Base-by-base conservation (phyloP, 2,329 filamentous ascomycete genomes). In the Paraconiothyrium brasiliense region DNA sequence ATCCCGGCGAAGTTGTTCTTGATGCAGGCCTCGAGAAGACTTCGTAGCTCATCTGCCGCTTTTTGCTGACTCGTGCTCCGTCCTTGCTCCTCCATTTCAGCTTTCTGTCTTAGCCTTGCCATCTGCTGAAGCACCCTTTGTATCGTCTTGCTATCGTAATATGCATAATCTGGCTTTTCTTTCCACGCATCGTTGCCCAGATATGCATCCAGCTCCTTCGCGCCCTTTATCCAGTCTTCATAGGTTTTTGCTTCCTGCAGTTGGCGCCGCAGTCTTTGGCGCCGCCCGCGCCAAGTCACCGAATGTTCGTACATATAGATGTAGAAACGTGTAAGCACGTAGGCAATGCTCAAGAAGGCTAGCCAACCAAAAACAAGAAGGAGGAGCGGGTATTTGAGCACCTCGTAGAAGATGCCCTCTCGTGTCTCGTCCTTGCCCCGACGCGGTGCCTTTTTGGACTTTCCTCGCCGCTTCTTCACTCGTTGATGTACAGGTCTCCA, bases 1-100 rank as follows among this genome's bases (percentile, higher is more conserved):
- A 97, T 90, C 0, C 95, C 95, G 20, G 92, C 93, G 79, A 98
- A 99, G 75, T 99, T 98, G 79, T 94, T 97, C 85, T 97, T 99
- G 70, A 97, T 91, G 76, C 94, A 98, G 14, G 92, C 92, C 81
- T 97, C 93, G 22, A 96, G 83, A 61, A 98, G 80, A 0, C 86
- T 85, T 64, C 89, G 90, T 58, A 99, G 84, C 58, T 95, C 92
- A 65, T 94, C 90, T 2, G 93, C 83, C 0, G 89, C 85, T 61
- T 85, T 82, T 41, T 54, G 80, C 76, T 60, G 62, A 4, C 69
- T 66, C 57, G 55, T 6, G 22, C 64, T 62, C 72, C 79, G 50
- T 54, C 67, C 64, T 4, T 70, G 67, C 76, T 91, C 87, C 1
- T 89, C 89, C 43, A 80, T 82, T 57, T 86, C 83, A 10, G 84